phyloP scores from a whole-genome alignment of 192 early-diverging fungal genomes.

The Podila epigama region DNA sequence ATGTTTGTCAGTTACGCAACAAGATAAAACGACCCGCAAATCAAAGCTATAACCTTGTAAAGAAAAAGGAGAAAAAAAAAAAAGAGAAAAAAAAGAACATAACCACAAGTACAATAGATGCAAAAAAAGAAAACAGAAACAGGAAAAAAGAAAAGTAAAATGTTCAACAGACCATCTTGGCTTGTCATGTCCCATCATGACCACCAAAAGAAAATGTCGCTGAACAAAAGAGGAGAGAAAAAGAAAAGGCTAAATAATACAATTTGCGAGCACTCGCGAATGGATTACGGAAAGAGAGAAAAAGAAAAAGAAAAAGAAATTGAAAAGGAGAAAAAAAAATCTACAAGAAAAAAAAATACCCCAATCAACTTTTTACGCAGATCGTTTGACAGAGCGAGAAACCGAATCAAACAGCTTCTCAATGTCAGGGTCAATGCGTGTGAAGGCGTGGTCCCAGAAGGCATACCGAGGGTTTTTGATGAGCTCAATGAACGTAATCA shows the following conservation, averaged over 20 bases:
- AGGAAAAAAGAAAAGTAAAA: too few species aligned
- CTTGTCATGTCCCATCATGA: too few species aligned
- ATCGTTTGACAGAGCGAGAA: conserved; percentile 43
- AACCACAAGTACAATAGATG: too few species aligned
- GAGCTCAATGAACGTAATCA: conserved; percentile 97
- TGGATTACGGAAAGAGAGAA: neutral
- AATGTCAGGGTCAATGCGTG: conserved; percentile 79
- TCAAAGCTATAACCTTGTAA: too few species aligned
- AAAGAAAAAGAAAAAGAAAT: neutral
- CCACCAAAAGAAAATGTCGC: neutral
- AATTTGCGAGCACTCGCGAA: neutral
- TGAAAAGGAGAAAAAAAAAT: neutral
- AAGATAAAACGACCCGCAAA: too few species aligned
- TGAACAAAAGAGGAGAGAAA: neutral
- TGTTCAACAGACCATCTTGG: too few species aligned
- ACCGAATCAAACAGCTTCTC: conserved; percentile 82
- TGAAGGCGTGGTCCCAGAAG: conserved; percentile 68
- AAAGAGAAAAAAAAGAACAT: neutral
- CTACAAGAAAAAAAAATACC: neutral
- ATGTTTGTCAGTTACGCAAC: too few species aligned
- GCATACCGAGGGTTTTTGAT: conserved; percentile 83
- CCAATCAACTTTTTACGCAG: conserved; percentile 4
- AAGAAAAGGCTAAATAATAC: neutral
- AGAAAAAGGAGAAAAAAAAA: neutral
- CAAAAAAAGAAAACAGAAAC: too few species aligned